phyloP scores from a whole-genome alignment of 768 basidiomycete species.

The Dioszegia crocea region DNA sequence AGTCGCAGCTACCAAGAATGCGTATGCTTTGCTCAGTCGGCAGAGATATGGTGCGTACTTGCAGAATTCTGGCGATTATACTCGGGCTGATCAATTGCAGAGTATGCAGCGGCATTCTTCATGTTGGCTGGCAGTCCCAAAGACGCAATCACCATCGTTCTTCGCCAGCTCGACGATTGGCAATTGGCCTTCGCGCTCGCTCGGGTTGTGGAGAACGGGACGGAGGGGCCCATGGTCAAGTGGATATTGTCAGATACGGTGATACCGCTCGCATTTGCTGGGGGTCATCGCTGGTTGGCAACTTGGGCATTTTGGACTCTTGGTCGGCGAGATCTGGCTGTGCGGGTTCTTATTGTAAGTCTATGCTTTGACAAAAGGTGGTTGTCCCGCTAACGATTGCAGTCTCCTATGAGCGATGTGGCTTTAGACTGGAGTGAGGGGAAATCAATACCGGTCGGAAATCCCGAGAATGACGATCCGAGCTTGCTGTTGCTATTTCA shows the following conservation, averaged over 20 bases:
- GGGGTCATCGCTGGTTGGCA: slow-evolving; percentile 87
- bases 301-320: slow-evolving; percentile 97
- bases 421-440: slow-evolving; percentile 21
- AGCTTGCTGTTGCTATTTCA: slow-evolving; percentile 85
- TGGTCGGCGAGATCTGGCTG: slow-evolving; percentile 78
- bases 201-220: slow-evolving; percentile 73
- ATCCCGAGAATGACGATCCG: slow-evolving; percentile 89
- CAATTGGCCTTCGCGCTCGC: slow-evolving; percentile 85
- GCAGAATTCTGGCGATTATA: background rate
- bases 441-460: slow-evolving; percentile 58
- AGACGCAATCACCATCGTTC: slow-evolving; percentile 86
- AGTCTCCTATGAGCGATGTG: slow-evolving; percentile 39
- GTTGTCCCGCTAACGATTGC: slow-evolving; percentile 49
- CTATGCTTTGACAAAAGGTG: background rate
- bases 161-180: slow-evolving; percentile 81
- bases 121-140: slow-evolving; percentile 79
- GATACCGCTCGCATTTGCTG: slow-evolving; percentile 74
- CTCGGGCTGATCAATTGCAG: slow-evolving; percentile 51
- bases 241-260: slow-evolving; percentile 70
- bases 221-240: slow-evolving; percentile 71
- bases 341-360: slow-evolving; percentile 80
- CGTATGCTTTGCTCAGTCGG: slow-evolving; percentile 84
- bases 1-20: slow-evolving; percentile 92
- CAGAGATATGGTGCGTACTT: slow-evolving; percentile 72
- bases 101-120: slow-evolving; percentile 98